Percentiles rank a stretch among this genome's conserved stretches.
phyloP scores from a whole-genome alignment of 2,329 filamentous ascomycete genomes.

The Sclerotinia trifoliorum region DNA sequence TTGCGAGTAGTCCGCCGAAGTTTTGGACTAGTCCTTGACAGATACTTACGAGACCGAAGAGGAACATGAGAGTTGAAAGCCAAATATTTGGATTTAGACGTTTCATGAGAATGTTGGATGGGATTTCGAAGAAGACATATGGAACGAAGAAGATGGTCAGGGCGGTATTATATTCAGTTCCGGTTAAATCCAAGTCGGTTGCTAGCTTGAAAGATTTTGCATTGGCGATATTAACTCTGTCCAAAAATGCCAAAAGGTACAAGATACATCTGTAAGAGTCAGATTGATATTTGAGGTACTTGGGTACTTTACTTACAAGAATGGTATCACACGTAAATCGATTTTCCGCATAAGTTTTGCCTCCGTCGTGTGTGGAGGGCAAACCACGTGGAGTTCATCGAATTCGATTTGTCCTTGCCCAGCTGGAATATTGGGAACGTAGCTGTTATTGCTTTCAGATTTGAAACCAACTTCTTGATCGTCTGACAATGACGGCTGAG shows the following conservation, averaged over 20 bases:
- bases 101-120: constrained; percentile 72
- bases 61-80: constrained; percentile 75
- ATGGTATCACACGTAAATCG: constrained; percentile 69
- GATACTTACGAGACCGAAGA: constrained; percentile 51
- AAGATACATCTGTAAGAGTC: constrained; percentile 49
- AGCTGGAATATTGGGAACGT: constrained; percentile 31
- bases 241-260: constrained; percentile 68
- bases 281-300: neutral
- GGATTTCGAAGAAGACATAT: constrained; percentile 71
- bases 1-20: constrained; percentile 75
- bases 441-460: constrained; percentile 30
- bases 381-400: constrained; percentile 36
- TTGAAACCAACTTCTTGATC: constrained; percentile 33
- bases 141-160: constrained; percentile 81
- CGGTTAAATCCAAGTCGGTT: constrained; percentile 59
- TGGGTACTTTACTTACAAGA: constrained; percentile 48
- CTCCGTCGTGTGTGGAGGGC: constrained; percentile 48
- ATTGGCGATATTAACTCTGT: constrained; percentile 78
- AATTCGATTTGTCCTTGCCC: constrained; percentile 24
- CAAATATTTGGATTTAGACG: constrained; percentile 64
- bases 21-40: constrained; percentile 48
- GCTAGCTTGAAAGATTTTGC: constrained; percentile 66
- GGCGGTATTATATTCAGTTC: constrained; percentile 68
- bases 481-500: neutral
- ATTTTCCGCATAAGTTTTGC: constrained; percentile 66